Conservation (phyloP, 345 rosid genomes). For the Eucalyptus polyanthemos region DNA sequence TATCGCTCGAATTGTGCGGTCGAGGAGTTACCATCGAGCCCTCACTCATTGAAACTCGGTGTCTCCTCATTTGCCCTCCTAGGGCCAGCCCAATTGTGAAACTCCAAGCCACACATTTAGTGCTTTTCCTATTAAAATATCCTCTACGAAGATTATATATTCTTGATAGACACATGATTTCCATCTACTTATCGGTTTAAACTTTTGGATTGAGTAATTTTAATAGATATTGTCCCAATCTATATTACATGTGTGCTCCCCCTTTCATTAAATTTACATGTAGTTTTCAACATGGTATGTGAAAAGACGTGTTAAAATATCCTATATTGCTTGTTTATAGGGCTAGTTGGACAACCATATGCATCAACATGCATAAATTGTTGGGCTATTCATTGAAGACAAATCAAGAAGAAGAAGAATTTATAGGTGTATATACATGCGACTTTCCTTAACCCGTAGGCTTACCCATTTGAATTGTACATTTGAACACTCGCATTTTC, state of each 20-base stretch:
- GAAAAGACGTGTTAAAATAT: neutral
- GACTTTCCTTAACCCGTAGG: accelerated
- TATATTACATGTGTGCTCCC: neutral
- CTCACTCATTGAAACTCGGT: neutral
- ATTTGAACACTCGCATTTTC: neutral
- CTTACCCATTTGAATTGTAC: neutral
- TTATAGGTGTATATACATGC: neutral
- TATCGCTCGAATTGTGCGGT: neutral
- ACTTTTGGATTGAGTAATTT: neutral
- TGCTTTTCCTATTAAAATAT: neutral
- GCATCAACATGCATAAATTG: neutral
- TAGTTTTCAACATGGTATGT: neutral
- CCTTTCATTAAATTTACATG: neutral
- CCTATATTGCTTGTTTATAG: neutral
- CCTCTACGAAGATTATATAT: neutral
- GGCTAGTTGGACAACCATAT: neutral
- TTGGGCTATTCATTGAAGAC: neutral
- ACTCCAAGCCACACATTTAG: neutral
- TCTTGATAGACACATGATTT: neutral
- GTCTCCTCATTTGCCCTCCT: neutral
- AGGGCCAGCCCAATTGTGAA: neutral
- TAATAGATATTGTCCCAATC: neutral
- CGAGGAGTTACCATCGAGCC: neutral
- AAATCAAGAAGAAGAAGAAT: neutral
- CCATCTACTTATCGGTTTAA: accelerated